phyloP scores from a whole-genome alignment of 192 early-diverging fungal genomes.

The Coemansia sp. region DNA sequence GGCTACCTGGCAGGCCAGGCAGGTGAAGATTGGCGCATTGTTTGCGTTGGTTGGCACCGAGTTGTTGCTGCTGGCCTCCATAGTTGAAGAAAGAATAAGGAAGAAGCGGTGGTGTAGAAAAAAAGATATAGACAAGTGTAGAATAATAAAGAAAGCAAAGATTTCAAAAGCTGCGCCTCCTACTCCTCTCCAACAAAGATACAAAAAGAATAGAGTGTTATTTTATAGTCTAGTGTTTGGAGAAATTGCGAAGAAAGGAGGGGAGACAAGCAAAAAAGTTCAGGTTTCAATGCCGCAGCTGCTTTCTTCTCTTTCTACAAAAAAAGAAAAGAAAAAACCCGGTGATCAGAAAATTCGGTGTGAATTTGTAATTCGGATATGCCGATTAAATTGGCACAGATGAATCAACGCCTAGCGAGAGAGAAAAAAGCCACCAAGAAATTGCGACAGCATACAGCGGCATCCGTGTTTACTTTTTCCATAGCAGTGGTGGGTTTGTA shows the following conservation, averaged over 20 bases:
- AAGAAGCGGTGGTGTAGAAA: background rate
- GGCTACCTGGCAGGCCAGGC: conserved; percentile 90
- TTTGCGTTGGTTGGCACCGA: conserved; percentile 47
- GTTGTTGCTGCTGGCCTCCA: background rate
- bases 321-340: background rate
- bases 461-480: too few relatives aligned
- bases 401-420: too few relatives aligned
- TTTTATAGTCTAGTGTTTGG: background rate
- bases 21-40: conserved; percentile 69
- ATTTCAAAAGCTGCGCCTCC: too few relatives aligned
- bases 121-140: background rate
- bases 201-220: background rate
- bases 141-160: background rate
- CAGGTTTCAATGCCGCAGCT: too few relatives aligned
- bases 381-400: too few relatives aligned
- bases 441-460: too few relatives aligned
- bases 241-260: too few relatives aligned
- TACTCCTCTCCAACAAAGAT: background rate
- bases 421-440: too few relatives aligned
- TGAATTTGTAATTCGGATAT: too few relatives aligned
- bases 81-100: conserved; percentile 2
- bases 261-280: conserved; percentile 4
- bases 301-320: conserved; percentile 1
- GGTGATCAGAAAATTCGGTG: conserved; percentile 3
- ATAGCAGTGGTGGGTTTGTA: too few relatives aligned